Percentiles rank a stretch among this genome's conserved stretches.
Conservation (phyloP, 225 moss, liverwort and hornwort species). For the Physcomitrellopsis africana region DNA sequence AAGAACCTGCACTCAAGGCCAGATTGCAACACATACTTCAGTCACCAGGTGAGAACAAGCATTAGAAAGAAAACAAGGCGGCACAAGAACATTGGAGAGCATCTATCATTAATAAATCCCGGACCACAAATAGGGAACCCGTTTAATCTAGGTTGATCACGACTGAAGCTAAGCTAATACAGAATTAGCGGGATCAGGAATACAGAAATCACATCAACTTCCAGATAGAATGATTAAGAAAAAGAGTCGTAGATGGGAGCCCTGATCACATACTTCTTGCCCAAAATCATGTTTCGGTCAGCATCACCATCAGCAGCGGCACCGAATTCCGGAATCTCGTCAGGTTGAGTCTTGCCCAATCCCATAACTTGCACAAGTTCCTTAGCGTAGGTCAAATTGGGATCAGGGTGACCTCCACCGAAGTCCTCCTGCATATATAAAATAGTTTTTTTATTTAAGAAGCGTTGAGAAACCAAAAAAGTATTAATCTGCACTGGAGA, state of each 20-base stretch:
- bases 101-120: background rate
- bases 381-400: slow-evolving; percentile 95
- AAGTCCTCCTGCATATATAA: slow-evolving; percentile 77
- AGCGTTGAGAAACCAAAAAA: background rate
- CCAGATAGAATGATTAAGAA: background rate
- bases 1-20: slow-evolving; percentile 67
- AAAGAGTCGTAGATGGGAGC: background rate
- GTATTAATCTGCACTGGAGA: too few relatives aligned
- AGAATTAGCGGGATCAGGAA: background rate
- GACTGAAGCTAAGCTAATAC: background rate
- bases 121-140: background rate
- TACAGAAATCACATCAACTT: background rate
- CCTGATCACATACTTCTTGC: slow-evolving; percentile 63
- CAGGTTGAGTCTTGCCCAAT: slow-evolving; percentile 63
- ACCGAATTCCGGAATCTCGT: slow-evolving; percentile 86
- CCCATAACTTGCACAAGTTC: slow-evolving; percentile 90
- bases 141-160: too few relatives aligned
- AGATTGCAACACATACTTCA: background rate
- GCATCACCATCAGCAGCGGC: slow-evolving; percentile 97
- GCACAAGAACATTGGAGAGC: background rate
- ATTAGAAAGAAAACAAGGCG: background rate
- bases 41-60: background rate
- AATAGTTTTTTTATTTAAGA: background rate
- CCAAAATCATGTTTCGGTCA: slow-evolving; percentile 91
- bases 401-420: slow-evolving; percentile 97